Evolutionary conservation across 2,329 filamentous ascomycete genomes (phyloP).

Genomic region (Penicillium sp.): DNA sequence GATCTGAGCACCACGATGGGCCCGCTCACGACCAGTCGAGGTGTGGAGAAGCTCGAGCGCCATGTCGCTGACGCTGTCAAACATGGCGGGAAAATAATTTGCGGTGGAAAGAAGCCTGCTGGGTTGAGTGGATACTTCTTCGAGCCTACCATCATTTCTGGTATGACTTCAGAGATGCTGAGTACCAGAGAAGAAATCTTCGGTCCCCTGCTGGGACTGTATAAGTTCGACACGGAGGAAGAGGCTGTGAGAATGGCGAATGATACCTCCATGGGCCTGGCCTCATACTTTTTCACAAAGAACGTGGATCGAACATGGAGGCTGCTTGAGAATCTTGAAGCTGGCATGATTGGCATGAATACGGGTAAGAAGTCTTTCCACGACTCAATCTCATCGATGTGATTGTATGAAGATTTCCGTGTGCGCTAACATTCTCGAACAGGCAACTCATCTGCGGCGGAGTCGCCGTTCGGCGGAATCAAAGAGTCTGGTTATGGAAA

Average conservation of each 20-base stretch:
- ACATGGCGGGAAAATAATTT: not conserved
- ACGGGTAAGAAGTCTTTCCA: not conserved
- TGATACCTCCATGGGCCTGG: not conserved
- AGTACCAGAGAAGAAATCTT: not conserved
- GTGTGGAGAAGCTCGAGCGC: not conserved
- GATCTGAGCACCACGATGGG: not conserved
- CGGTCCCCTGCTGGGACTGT: not conserved
- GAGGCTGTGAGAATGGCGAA: not conserved
- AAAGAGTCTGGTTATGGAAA: slow-evolving; percentile 67
- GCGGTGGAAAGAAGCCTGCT: not conserved
- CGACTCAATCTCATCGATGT: no score
- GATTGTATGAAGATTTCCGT: not conserved
- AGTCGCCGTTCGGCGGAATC: slow-evolving; percentile 66
- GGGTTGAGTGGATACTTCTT: not conserved
- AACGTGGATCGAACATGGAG: not conserved
- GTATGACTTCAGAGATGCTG: not conserved
- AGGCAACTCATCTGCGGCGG: slow-evolving; percentile 39
- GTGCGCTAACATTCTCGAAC: not conserved
- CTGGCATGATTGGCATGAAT: not conserved
- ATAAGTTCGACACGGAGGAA: not conserved
- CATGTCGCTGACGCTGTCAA: not conserved
- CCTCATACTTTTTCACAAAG: not conserved
- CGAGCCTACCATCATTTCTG: not conserved
- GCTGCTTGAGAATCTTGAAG: not conserved
- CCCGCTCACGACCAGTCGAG: not conserved